phyloP scores from a whole-genome alignment of 2,329 filamentous ascomycete species.

The Fusarium torulosum region DNA sequence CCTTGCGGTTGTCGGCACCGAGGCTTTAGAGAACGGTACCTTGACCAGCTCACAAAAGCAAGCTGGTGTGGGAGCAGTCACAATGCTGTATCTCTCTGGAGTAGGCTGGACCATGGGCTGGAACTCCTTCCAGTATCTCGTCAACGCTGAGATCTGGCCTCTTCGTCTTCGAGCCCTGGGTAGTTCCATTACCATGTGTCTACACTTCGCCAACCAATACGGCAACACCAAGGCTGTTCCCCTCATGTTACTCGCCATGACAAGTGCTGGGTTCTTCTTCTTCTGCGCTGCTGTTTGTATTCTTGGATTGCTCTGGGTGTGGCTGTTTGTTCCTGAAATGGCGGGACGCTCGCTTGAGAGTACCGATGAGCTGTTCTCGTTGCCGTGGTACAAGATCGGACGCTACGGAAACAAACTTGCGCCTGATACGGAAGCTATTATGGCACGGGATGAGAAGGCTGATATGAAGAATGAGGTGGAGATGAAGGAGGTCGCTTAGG shows the following conservation, averaged over 20 bases:
- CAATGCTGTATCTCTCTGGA: conserved; percentile 19
- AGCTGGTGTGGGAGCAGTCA: conserved; percentile 17
- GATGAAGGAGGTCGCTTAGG: neutral
- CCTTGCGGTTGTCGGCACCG: conserved; percentile 9
- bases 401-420: conserved; percentile 49
- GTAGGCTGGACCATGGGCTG: conserved; percentile 24
- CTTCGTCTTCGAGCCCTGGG: conserved; percentile 24
- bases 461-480: conserved; percentile 17
- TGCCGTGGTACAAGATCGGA: conserved; percentile 78
- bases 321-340: conserved; percentile 75
- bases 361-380: conserved; percentile 73
- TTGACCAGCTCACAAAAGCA: conserved; percentile 20
- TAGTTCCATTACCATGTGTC: conserved; percentile 24
- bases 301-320: conserved; percentile 71
- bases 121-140: conserved; percentile 20
- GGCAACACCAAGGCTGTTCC: conserved; percentile 28
- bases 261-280: conserved; percentile 19
- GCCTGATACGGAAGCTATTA: conserved; percentile 20
- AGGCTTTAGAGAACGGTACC: conserved; percentile 5
- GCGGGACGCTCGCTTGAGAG: conserved; percentile 68
- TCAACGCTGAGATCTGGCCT: conserved; percentile 27
- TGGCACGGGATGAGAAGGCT: conserved; percentile 19
- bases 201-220: conserved; percentile 24
- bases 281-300: conserved; percentile 27
- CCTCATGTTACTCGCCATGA: conserved; percentile 11